Evolutionary conservation across 176 grass and related monocot species (phyloP).

Genomic region (Thinopyrum elongatum): DNA sequence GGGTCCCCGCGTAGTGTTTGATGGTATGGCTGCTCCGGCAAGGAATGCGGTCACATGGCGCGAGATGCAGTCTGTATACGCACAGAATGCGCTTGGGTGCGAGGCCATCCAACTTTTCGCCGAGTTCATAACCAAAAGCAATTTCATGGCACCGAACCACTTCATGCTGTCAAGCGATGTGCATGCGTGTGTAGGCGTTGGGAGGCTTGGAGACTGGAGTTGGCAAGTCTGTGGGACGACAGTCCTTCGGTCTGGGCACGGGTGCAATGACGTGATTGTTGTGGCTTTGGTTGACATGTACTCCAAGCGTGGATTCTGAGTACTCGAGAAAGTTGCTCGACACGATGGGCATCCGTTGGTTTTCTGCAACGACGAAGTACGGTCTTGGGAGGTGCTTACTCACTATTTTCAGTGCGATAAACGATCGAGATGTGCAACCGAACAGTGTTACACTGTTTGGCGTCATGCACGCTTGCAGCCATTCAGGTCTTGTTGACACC

Average conservation of each 20-base stretch:
- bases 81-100: slow-evolving; percentile 1
- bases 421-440: slow-evolving; percentile 32
- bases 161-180: slow-evolving; percentile 63
- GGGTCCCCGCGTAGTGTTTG: slow-evolving; percentile 47
- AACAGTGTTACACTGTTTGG: slow-evolving; percentile 76
- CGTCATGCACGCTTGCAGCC: slow-evolving; percentile 66
- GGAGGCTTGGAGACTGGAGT: slow-evolving; percentile 41
- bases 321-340: slow-evolving; percentile 51
- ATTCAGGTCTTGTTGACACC: no score
- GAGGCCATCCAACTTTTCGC: slow-evolving; percentile 45
- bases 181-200: slow-evolving; percentile 43
- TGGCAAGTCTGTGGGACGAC: slow-evolving; percentile 43
- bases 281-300: slow-evolving; percentile 66
- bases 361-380: slow-evolving; percentile 44
- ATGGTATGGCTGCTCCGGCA: slow-evolving; percentile 34
- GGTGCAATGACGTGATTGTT: slow-evolving; percentile 35
- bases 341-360: slow-evolving; percentile 38
- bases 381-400: slow-evolving; percentile 32
- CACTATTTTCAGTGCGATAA: slow-evolving; percentile 50
- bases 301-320: slow-evolving; percentile 51
- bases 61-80: slow-evolving; percentile 58
- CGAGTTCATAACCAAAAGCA: slow-evolving; percentile 12
- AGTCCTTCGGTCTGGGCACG: slow-evolving; percentile 33
- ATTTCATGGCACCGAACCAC: slow-evolving; percentile 45
- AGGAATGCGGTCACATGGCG: slow-evolving; percentile 61